Base-by-base conservation (phyloP, 257 asterid genomes). In the Plantago major region DNA sequence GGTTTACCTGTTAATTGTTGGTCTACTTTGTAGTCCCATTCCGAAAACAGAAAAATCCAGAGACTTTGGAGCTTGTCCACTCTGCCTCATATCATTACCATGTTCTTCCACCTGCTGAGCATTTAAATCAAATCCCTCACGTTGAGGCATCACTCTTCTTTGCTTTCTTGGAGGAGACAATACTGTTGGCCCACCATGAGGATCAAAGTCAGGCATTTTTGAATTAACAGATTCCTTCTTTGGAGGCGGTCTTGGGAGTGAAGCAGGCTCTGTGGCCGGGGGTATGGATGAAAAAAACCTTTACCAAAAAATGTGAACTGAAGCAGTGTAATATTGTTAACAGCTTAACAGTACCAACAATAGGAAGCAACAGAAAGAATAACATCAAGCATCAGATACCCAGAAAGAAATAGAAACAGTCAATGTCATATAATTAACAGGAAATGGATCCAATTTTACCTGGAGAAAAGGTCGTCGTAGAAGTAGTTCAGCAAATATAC, bases 401-500 rank as follows among this genome's bases (percentile, higher is more conserved):
- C 40, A 5, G 40, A 33, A 33, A 7, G 40, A 33, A 33, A 7
- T 7, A 33, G 40, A 33, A 33, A 33, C 40, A 5, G 8, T 33
- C 40, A 33, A 14, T 40, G 14, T 47, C 28, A 48, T 44, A 22
- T 44, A 48, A 17, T 40, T 56, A 43, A 54, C 11, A 28, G 57
- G 68, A 18, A 54, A 50, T 26, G 71, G 17, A 33, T 12, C 33
- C 65, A 60, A 47, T 46, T 13, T 78, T 66, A 92, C 99, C 95
- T 87, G 97, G 73, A 92, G 78, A 71, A 92, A 89, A 55, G 99
- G 97, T 65, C 95, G 81, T 5, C 97, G 95, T 59, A 89, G 67
- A 64, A 92, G 88, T 57, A 92, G 93, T 63, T 92, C 99, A 66
- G 99, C 97, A 79, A 92, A 86, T 77, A 92, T 92, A 80, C 99